Conservation (phyloP, 169 alveolate genomes). For the Plasmodium coatneyi region DNA sequence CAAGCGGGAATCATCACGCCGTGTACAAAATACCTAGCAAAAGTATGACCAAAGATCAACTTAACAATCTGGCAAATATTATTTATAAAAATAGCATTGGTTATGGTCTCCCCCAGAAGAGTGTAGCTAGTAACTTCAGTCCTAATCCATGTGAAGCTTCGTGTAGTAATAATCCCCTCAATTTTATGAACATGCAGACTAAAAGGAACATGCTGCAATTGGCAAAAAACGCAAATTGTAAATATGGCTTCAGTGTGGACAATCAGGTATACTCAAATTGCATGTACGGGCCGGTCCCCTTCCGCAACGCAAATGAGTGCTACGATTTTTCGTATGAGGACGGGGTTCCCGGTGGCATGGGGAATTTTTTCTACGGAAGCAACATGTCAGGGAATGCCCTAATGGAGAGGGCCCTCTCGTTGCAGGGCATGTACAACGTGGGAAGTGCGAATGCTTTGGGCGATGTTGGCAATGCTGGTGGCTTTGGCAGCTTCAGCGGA, state of each 20-base stretch:
- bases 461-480: background rate
- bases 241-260: conserved; percentile 19
- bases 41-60: background rate
- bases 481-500: background rate
- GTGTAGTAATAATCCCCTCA: background rate
- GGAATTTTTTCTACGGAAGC: conserved; percentile 3
- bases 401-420: conserved; percentile 19
- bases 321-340: conserved; percentile 16
- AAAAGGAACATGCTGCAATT: conserved; percentile 16
- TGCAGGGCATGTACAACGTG: conserved; percentile 31
- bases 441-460: background rate
- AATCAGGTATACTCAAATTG: conserved; percentile 29
- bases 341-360: background rate
- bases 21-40: background rate
- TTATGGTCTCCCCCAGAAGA: background rate
- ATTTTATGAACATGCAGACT: background rate
- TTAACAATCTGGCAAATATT: background rate
- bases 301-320: conserved; percentile 19
- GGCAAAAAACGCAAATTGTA: background rate
- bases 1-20: background rate
- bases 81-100: background rate
- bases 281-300: background rate
- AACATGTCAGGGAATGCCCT: background rate
- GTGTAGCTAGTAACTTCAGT: background rate
- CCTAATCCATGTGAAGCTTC: background rate